These are phyloP conservation scores for Acer yangbiense DNA, from an alignment of 345 rosid species.

Conservation along the genomic window DNA sequence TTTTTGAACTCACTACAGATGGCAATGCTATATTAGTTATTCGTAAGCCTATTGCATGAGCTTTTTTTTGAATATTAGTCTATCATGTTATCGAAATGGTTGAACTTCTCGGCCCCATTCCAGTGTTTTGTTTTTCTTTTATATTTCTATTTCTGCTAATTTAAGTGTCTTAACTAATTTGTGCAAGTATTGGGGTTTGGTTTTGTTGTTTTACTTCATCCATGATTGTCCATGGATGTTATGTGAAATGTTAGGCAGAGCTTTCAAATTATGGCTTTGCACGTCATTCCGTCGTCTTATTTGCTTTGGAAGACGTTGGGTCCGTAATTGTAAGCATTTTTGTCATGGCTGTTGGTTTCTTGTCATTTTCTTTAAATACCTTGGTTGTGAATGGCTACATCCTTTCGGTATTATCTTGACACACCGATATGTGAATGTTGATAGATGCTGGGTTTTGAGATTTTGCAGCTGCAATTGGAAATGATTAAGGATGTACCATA, in stretches of 20 bases:
- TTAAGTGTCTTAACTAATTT: not conserved
- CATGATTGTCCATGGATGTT: not conserved
- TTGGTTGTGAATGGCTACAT: not conserved
- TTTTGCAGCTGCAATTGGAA: not conserved
- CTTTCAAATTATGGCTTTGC: not conserved
- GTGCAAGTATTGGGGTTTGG: not conserved
- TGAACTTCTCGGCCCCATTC: not conserved
- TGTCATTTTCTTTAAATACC: not conserved
- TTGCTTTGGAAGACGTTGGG: slow-evolving; percentile 9
- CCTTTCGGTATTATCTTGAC: not conserved
- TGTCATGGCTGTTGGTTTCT: slow-evolving; percentile 6
- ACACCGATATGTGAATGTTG: not conserved
- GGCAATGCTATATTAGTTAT: not conserved
- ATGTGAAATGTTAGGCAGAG: not conserved
- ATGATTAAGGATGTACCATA: not conserved
- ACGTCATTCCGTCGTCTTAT: not conserved
- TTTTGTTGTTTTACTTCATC: slow-evolving; percentile 1
- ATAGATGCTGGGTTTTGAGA: slow-evolving; percentile 1
- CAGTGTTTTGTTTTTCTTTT: not conserved
- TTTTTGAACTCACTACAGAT: not conserved
- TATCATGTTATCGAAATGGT: not conserved
- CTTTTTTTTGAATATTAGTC: not conserved
- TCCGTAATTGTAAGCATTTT: not conserved
- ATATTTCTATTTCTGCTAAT: not conserved
- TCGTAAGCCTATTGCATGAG: not conserved